Base-by-base conservation (phyloP, 2,329 filamentous ascomycete genomes). In the Sporothrix curviconia region DNA sequence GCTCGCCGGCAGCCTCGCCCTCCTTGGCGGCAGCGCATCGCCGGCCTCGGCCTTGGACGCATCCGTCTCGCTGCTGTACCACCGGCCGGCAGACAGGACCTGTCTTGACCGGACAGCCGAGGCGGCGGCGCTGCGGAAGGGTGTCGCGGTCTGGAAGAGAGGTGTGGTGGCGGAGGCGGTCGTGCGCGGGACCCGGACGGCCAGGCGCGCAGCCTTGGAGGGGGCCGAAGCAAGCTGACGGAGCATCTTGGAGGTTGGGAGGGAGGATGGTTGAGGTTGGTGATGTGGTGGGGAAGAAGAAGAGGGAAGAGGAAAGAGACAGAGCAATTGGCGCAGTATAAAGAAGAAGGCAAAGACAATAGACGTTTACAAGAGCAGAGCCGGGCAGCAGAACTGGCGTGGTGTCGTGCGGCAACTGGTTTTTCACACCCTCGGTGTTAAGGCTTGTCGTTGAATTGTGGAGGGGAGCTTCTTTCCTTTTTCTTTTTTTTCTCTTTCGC, bases 61-160 rank as follows among this genome's bases (percentile, higher is more conserved):
- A 25, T 74, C 75, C 37, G 71, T 64, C 59, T 78, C 76, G 62
- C 64, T 65, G 68, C 78, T 79, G 66, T 79, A 80, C 76, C 76
- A 79, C 43, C 59, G 57, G n/a, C 46, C 32, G 8, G 28, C 14
- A 7, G 40, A 37, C n/a, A 34, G 24, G 2, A 37, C n/a, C 43
- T 55, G 60, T 59, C 44, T 43, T 56, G 46, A 32, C 44, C 43
- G 49, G 44, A 12, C 40, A 7, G 34, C 22, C 11, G 37, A 32
- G 17, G 57, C 51, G 49, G 59, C 32, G 36, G 42, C 42, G 28
- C 36, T 12, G 52, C 50, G 22, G 60, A 53, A 30, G 34, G 22
- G 24, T 67, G 62, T 32, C 70, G 63, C 59, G 25, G 56, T 17
- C 56, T 30, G 66, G 66, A 68, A 64, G 59, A 71, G 25, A 19